Evolutionary conservation across 345 rosid genomes (phyloP), one percentile per base, ranked within the genome.

Genomic region (Hibiscus tridactylites): DNA sequence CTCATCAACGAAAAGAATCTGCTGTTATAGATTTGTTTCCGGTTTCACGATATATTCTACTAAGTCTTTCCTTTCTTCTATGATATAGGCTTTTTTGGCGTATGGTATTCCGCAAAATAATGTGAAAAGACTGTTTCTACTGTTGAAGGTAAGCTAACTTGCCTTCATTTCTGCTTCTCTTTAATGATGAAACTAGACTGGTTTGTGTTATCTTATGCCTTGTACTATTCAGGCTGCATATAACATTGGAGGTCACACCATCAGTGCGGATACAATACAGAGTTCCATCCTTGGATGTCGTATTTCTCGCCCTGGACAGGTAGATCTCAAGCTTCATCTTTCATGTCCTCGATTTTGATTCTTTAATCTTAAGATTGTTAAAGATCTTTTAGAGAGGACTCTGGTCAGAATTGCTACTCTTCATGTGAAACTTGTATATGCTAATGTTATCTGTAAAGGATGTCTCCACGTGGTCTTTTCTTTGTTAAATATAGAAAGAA

Each of bases 261-360:
- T 91, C 63, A 91, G 91, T 72, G 96, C 92, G 3, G 96, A 94
- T 80, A 87, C 93, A 0, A 88, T 91, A 68, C 96, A 88, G 79
- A 80, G 75, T 73, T 84, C 89, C 37, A 90, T 94, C 76, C 90
- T 94, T 19, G 89, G 95, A 71, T 90, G 97, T 81, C 85, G 91
- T 66, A 86, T 94, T 93, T 84, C 93, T 73, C 93, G 96, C 61
- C 98, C 98, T 58, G 96, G 96, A 77, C 97, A 94, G 98, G 98
- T 94, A 52, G 69, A 58, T 74, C 56, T n/a, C 71, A 39, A 68
- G 59, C 68, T 65, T 47, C 58, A 11, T 28, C 21, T 17, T 57
- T 60, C 71, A 39, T 65, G 63, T 61, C 52, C 29, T 72, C 1
- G 21, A 33, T 73, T 73, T 37, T 16, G 7, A 74, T 71, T 37